A percentile compares a stretch with the other conserved stretches of the same genome.
phyloP scores from a whole-genome alignment of 768 basidiomycete genomes.

The Leccinum obscurum region DNA sequence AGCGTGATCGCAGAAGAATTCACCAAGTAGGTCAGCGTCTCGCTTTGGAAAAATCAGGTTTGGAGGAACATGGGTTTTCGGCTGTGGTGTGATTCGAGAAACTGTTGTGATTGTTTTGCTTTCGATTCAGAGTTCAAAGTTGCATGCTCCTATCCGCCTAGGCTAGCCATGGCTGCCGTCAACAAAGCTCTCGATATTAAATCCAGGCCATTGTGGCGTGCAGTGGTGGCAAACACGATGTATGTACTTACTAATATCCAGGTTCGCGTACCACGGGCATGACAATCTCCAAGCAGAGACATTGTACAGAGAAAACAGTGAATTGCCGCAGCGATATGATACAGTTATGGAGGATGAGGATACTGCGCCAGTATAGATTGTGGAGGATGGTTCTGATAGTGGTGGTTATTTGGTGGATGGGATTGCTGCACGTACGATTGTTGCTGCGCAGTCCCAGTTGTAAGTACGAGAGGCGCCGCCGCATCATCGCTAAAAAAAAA shows the following conservation, averaged over 20 bases:
- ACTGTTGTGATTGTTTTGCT: neutral
- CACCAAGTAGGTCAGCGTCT: rapidly evolving
- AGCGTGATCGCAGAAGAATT: neutral
- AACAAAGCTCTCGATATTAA: neutral
- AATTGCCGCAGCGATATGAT: neutral
- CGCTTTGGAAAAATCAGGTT: neutral
- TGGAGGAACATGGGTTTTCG: neutral
- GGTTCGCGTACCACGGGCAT: neutral
- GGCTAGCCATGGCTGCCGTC: neutral
- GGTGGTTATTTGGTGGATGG: constrained; percentile 10
- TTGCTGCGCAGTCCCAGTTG: constrained; percentile 9
- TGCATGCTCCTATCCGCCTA: neutral
- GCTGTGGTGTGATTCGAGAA: neutral
- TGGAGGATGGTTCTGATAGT: constrained; percentile 11
- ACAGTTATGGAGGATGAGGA: constrained; percentile 16
- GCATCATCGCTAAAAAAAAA: constrained; percentile 29
- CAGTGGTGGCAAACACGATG: neutral
- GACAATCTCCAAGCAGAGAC: neutral
- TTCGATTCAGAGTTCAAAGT: neutral
- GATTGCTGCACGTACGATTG: constrained; percentile 11
- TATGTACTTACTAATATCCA: neutral
- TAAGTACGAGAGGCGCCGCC: constrained; percentile 15
- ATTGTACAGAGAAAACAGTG: neutral
- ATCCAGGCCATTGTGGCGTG: neutral
- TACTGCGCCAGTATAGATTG: constrained; percentile 18